Conservation (phyloP, 768 basidiomycete genomes). For the Exsudoporus frostii region DNA sequence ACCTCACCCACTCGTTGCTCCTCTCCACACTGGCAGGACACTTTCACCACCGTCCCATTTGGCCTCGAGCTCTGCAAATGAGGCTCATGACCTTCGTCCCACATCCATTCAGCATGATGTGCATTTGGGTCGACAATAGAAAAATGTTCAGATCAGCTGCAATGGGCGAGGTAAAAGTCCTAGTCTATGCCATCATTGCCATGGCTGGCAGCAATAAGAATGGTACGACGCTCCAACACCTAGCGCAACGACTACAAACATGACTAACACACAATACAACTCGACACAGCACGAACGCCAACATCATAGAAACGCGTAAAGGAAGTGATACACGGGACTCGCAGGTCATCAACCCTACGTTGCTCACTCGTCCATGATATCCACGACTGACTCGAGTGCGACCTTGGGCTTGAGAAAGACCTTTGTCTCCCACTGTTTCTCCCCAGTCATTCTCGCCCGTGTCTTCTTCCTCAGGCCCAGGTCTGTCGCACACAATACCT, state of each 20-base stretch:
- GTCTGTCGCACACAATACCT: constrained; percentile 37
- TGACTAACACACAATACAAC: background rate
- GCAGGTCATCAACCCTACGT: background rate
- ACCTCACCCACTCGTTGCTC: too few species aligned
- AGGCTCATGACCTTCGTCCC: too few species aligned
- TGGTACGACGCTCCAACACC: background rate
- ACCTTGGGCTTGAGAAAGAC: constrained; percentile 39
- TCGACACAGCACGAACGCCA: background rate
- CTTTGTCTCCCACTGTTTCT: constrained; percentile 31
- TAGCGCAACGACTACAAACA: background rate
- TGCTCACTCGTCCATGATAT: constrained; percentile 32
- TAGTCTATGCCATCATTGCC: too few species aligned
- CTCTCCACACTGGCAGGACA: too few species aligned
- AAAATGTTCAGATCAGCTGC: background rate
- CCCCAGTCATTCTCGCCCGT: constrained; percentile 21
- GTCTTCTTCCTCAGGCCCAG: constrained; percentile 35
- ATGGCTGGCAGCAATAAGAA: background rate
- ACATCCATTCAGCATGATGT: too few species aligned
- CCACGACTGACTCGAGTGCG: constrained; percentile 35
- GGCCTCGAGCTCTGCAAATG: too few species aligned
- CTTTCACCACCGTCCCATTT: too few species aligned
- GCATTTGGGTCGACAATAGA: too few species aligned
- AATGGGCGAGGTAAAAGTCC: background rate
- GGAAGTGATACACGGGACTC: background rate
- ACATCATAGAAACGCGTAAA: background rate